Evolutionary conservation across 2,329 filamentous ascomycete species (phyloP).

Genomic region (Cercospora brassicicola): DNA sequence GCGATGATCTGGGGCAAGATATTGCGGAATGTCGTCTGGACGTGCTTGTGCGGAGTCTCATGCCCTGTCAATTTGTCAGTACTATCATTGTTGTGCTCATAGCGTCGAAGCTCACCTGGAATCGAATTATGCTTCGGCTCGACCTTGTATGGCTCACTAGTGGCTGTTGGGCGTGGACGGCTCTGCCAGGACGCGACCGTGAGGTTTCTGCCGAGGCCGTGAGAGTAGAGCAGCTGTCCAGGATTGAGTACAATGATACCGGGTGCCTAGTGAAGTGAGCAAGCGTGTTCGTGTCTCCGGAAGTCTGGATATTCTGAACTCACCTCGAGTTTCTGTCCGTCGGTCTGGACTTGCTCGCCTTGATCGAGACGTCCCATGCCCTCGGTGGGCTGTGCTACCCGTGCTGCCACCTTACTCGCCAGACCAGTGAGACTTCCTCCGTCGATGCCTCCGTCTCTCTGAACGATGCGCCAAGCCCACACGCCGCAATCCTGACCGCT

Average conservation of each 20-base stretch:
- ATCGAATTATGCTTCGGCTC: constrained; percentile 61
- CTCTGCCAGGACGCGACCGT: constrained; percentile 58
- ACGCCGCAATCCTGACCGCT: constrained; percentile 70
- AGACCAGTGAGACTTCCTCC: constrained; percentile 70
- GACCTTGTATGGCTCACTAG: constrained; percentile 57
- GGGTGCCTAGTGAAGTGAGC: constrained; percentile 41
- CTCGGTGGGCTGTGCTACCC: background rate
- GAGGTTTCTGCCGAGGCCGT: constrained; percentile 61
- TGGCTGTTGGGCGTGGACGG: constrained; percentile 61
- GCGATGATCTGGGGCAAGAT: constrained; percentile 55
- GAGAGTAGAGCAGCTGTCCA: constrained; percentile 76
- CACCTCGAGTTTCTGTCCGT: background rate
- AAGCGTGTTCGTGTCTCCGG: constrained; percentile 1
- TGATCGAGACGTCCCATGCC: background rate
- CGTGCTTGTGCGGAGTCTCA: constrained; percentile 58
- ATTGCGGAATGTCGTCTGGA: constrained; percentile 65
- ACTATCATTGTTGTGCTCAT: background rate
- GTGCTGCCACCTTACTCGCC: constrained; percentile 48
- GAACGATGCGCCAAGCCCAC: constrained; percentile 67
- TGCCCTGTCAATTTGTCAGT: constrained; percentile 49
- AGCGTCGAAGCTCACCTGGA: constrained; percentile 33
- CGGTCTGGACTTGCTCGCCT: background rate
- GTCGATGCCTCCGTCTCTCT: constrained; percentile 64
- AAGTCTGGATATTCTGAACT: background rate
- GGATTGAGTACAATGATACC: constrained; percentile 75